Evolutionary conservation across 352 stramenopile species (phyloP).

Genomic region (Globisporangium irregulare): DNA sequence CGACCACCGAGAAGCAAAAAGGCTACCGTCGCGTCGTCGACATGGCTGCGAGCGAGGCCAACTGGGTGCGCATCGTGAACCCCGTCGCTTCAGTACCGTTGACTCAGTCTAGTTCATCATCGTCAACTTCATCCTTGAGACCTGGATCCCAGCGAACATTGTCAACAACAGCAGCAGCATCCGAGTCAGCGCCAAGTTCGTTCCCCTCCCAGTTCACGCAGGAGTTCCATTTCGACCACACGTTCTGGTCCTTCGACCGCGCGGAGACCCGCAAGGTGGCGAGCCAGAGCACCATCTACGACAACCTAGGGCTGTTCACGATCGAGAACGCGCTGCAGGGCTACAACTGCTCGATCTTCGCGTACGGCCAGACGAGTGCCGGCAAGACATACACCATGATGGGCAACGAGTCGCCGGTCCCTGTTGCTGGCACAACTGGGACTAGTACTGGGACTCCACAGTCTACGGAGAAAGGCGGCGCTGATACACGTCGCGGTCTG

Average conservation of each 20-base stretch:
- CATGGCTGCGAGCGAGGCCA: constrained; percentile 38
- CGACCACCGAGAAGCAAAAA: constrained; percentile 50
- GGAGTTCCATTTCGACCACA: constrained; percentile 70
- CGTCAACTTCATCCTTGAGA: not conserved
- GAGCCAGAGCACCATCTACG: constrained; percentile 54
- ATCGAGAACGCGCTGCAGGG: constrained; percentile 56
- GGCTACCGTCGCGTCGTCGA: constrained; percentile 59
- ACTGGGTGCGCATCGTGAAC: constrained; percentile 61
- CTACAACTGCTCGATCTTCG: constrained; percentile 77
- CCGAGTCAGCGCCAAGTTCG: not conserved
- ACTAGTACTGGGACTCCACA: constrained; percentile 6
- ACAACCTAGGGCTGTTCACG: constrained; percentile 48
- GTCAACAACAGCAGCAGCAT: not conserved
- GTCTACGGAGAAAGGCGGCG: not conserved
- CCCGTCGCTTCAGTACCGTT: constrained; percentile 34
- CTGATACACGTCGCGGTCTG: constrained; percentile 28
- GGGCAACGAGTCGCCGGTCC: constrained; percentile 20
- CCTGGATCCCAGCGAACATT: not conserved
- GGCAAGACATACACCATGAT: constrained; percentile 81
- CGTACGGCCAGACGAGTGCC: constrained; percentile 66
- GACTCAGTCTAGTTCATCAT: not conserved
- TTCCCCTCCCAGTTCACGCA: constrained; percentile 61
- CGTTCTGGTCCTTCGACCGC: constrained; percentile 69
- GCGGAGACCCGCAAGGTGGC: constrained; percentile 28
- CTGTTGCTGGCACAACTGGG: not conserved